Conservation (phyloP, 2,329 filamentous ascomycete species). For the Monilinia fructigena region DNA sequence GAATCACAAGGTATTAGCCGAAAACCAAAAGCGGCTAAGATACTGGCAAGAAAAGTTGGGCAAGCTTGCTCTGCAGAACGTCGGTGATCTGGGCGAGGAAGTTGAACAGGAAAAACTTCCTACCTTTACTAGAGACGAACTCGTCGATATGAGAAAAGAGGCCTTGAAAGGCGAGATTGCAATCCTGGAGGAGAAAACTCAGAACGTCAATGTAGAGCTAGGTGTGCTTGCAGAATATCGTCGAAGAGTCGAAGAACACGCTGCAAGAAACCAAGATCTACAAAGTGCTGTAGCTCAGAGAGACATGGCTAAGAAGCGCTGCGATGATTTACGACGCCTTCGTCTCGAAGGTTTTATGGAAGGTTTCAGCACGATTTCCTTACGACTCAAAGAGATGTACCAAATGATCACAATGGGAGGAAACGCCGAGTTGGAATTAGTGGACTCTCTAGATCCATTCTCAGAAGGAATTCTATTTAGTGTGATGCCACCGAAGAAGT, state of each 20-base stretch:
- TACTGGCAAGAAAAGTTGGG: slow-evolving; percentile 90
- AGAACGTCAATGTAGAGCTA: slow-evolving; percentile 84
- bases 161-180: slow-evolving; percentile 67
- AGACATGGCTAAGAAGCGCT: slow-evolving; percentile 85
- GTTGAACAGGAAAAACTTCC: slow-evolving; percentile 61
- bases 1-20: slow-evolving; percentile 81
- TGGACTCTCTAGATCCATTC: slow-evolving; percentile 94
- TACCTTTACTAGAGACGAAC: slow-evolving; percentile 70
- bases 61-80: slow-evolving; percentile 80
- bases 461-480: slow-evolving; percentile 95
- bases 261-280: slow-evolving; percentile 78
- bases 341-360: slow-evolving; percentile 98
- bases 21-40: slow-evolving; percentile 79
- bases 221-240: slow-evolving; percentile 87
- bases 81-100: slow-evolving; percentile 67
- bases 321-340: slow-evolving; percentile 85
- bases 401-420: slow-evolving; percentile 99
- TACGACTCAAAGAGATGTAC: slow-evolving; percentile 98
- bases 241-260: slow-evolving; percentile 79
- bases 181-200: slow-evolving; percentile 69
- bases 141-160: slow-evolving; percentile 63
- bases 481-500: slow-evolving; percentile 99
- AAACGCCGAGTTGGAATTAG: slow-evolving; percentile 94
- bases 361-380: slow-evolving; percentile 89
- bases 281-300: slow-evolving; percentile 73